A percentile compares a stretch with the other conserved stretches of the same genome.
Conservation (phyloP, 1,284 basidiomycete genomes). For the Anthracocystis panici-leucophaei region DNA sequence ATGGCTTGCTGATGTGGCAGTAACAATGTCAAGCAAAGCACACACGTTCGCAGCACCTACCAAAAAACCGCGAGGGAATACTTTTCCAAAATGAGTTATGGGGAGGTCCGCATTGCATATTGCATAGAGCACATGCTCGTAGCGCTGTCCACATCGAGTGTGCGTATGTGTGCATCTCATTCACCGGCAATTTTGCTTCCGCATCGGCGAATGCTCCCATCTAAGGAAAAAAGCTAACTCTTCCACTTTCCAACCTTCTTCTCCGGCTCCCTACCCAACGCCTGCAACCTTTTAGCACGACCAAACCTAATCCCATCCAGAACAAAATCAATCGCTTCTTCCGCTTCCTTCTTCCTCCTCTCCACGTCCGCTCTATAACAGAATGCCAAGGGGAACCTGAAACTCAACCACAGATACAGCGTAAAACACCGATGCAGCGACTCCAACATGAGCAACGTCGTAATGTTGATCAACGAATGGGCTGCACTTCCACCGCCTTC, state of each 20-base stretch:
- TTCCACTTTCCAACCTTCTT: not conserved
- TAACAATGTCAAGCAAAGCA: too few species aligned
- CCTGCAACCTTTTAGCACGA: slow-evolving; percentile 51
- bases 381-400: slow-evolving; percentile 82
- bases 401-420: slow-evolving; percentile 87
- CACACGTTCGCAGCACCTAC: too few species aligned
- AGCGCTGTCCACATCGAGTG: too few species aligned
- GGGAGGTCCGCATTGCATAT: too few species aligned
- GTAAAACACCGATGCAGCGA: slow-evolving; percentile 83
- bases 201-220: too few species aligned
- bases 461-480: slow-evolving; percentile 52
- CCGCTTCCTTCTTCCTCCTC: slow-evolving; percentile 77
- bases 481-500: slow-evolving; percentile 15
- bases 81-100: too few species aligned
- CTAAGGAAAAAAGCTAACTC: too few species aligned
- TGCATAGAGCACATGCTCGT: too few species aligned
- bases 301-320: slow-evolving; percentile 67
- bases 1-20: too few species aligned
- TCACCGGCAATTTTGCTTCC: too few species aligned
- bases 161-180: too few species aligned
- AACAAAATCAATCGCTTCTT: slow-evolving; percentile 76
- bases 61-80: too few species aligned
- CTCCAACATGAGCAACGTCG: slow-evolving; percentile 76
- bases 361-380: slow-evolving; percentile 74
- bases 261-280: slow-evolving; percentile 30